A percentile compares a stretch with the other conserved stretches of the same genome.
Evolutionary conservation across 345 rosid species (phyloP).

Genomic region (Dipteronia sinensis): DNA sequence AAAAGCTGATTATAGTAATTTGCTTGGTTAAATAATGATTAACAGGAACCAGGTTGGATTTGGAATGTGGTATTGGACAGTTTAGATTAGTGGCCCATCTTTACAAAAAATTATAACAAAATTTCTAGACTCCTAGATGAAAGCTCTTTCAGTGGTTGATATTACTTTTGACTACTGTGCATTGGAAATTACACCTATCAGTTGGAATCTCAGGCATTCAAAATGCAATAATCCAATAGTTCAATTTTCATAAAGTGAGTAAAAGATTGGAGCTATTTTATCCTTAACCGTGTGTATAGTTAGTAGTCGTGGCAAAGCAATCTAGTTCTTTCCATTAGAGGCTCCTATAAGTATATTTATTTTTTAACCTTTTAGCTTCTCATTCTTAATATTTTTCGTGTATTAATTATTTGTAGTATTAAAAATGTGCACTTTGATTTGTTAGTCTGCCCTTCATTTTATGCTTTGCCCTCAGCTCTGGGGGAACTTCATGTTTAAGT

Average conservation of each 20-base stretch:
- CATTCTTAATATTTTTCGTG: background rate
- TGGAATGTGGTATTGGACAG: background rate
- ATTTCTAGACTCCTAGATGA: background rate
- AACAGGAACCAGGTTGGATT: background rate
- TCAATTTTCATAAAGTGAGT: background rate
- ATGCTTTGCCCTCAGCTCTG: background rate
- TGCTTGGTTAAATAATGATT: background rate
- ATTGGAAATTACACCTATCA: background rate
- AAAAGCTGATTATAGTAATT: background rate
- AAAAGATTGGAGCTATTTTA: background rate
- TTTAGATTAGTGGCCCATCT: background rate
- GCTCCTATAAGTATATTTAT: background rate
- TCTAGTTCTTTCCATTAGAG: background rate
- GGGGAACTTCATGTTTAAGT: background rate
- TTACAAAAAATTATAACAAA: background rate
- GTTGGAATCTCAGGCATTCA: background rate
- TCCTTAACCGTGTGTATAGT: background rate
- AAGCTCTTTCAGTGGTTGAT: background rate
- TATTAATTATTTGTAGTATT: background rate
- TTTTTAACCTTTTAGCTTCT: background rate
- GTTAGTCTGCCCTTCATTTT: background rate
- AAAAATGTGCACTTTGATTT: background rate
- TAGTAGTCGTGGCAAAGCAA: background rate
- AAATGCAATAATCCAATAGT: background rate
- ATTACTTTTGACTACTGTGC: background rate